These are phyloP conservation scores for Solanum aculeatissimum DNA, from an alignment of 305 asterid genomes.

Conservation along the genomic window DNA sequence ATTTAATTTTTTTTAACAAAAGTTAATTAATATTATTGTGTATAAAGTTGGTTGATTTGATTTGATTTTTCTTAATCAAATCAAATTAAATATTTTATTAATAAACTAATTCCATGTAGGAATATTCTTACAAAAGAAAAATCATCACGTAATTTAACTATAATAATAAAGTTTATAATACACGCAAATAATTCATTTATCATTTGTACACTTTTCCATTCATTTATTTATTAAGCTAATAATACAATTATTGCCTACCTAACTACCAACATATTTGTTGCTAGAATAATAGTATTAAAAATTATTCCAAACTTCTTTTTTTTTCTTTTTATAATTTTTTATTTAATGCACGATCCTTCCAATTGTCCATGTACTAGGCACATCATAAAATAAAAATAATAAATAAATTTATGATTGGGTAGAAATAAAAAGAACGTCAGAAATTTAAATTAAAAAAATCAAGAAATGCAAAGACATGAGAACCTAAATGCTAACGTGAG, in stretches of 20 bases:
- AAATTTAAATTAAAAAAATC: neutral
- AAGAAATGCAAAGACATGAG: neutral
- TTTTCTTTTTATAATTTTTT: no score
- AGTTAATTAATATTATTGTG: neutral
- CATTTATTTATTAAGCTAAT: neutral
- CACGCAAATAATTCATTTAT: neutral
- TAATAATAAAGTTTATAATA: neutral
- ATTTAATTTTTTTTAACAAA: no score
- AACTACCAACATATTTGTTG: neutral
- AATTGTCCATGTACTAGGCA: neutral
- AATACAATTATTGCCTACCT: neutral
- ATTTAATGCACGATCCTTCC: neutral
- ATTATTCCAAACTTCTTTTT: no score
- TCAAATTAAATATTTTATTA: neutral
- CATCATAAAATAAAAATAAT: neutral
- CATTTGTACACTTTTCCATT: neutral
- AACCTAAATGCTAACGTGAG: neutral
- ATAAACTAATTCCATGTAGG: neutral
- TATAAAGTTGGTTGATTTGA: neutral
- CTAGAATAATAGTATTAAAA: neutral
- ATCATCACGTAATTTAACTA: neutral
- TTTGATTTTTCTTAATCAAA: neutral
- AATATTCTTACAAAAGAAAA: neutral
- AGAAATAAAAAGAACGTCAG: neutral
- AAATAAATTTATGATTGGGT: neutral